These are phyloP conservation scores for Bassia scoparia DNA, from an alignment of 148 eudicot species.

Conservation along the genomic window DNA sequence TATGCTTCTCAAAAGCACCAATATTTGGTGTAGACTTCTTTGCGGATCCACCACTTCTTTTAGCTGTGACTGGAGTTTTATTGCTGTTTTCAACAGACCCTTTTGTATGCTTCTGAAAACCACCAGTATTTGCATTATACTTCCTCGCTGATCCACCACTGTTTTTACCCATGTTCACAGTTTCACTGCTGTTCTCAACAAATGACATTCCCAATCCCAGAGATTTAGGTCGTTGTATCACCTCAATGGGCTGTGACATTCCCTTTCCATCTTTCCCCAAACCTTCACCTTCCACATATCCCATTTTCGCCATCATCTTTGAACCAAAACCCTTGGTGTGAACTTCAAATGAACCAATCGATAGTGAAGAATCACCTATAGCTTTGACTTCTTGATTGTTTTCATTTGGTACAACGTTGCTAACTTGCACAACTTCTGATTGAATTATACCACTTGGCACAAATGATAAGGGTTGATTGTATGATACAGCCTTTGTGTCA, in stretches of 20 bases:
- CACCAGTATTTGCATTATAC: conserved; percentile 35
- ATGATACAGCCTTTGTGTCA: conserved; percentile 44
- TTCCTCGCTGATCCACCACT: conserved; percentile 14
- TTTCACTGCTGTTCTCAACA: conserved; percentile 30
- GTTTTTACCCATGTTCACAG: conserved; percentile 12
- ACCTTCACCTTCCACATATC: conserved; percentile 75
- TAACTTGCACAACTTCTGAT: conserved; percentile 41
- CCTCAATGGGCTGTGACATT: conserved; percentile 72
- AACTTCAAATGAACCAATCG: conserved; percentile 74
- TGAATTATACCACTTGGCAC: conserved; percentile 68
- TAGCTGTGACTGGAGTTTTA: background rate
- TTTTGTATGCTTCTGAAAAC: conserved; percentile 82
- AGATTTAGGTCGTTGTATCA: conserved; percentile 65
- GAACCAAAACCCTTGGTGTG: conserved; percentile 98
- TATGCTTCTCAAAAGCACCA: conserved; percentile 82
- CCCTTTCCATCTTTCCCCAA: conserved; percentile 90
- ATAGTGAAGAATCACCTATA: conserved; percentile 24
- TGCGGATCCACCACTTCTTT: conserved; percentile 17
- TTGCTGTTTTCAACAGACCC: conserved; percentile 49
- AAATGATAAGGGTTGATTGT: conserved; percentile 71
- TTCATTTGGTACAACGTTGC: conserved; percentile 20
- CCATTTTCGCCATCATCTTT: conserved; percentile 99
- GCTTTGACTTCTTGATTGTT: conserved; percentile 29
- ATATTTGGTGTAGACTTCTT: conserved; percentile 30
- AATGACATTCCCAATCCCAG: conserved; percentile 76